phyloP scores from a whole-genome alignment of 805 yeast species.

The Yarrowia sp. region DNA sequence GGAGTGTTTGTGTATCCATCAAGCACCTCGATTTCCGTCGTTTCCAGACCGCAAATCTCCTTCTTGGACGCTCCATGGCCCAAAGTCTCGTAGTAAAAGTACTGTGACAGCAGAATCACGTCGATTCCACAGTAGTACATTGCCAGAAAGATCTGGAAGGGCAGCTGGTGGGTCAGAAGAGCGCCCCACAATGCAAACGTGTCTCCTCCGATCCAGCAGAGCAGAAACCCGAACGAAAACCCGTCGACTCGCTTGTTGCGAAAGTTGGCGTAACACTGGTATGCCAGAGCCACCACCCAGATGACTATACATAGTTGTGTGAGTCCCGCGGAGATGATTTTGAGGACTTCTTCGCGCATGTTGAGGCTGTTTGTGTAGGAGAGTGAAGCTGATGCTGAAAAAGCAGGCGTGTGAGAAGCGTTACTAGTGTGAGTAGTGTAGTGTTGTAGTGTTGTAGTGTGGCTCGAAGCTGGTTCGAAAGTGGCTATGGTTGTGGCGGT shows the following conservation, averaged over 20 bases:
- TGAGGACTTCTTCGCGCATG: conserved; percentile 16
- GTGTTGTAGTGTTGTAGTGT: too few relatives aligned
- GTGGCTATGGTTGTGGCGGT: too few relatives aligned
- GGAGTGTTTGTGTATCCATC: conserved; percentile 24
- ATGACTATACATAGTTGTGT: conserved; percentile 49
- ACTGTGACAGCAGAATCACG: conserved; percentile 70
- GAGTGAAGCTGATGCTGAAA: too few relatives aligned
- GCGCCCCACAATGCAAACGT: conserved; percentile 70
- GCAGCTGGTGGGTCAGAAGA: conserved; percentile 73
- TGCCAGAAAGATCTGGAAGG: conserved; percentile 80
- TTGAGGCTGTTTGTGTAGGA: not conserved
- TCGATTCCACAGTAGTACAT: conserved; percentile 78
- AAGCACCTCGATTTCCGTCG: conserved; percentile 18
- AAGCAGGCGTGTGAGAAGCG: too few relatives aligned
- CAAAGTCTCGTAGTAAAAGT: conserved; percentile 62
- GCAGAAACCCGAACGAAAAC: conserved; percentile 63
- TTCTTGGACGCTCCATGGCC: conserved; percentile 1
- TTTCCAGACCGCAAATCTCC: not conserved
- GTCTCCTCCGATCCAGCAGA: conserved; percentile 73
- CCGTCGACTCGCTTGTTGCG: conserved; percentile 69
- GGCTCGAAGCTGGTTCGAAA: too few relatives aligned
- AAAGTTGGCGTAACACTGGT: conserved; percentile 70
- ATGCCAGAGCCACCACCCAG: conserved; percentile 79
- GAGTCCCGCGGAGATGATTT: conserved; percentile 22
- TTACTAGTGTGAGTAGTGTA: too few relatives aligned